Evolutionary conservation across 345 rosid species (phyloP), one percentile per base, ranked within the genome.

Genomic region (Pistacia vera): DNA sequence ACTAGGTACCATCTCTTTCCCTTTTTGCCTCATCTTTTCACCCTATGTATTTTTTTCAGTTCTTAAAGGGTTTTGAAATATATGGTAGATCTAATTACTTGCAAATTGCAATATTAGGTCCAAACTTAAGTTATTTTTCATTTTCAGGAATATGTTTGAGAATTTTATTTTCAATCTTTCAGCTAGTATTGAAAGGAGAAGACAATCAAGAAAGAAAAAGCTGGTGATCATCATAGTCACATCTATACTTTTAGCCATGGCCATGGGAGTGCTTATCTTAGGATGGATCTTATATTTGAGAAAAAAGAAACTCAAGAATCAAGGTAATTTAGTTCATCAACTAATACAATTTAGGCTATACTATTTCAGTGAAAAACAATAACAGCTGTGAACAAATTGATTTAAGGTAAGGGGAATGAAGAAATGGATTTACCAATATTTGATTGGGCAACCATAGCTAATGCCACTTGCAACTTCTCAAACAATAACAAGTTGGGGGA

Each of bases 401-500:
- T 14, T 38, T 78, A 48, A 77, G 73, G 72, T 57, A 68, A 71
- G 35, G 52, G 74, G 30, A 76, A 79, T 13, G 75, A 74, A 62
- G 85, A 81, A 54, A 22, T 81, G 30, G 86, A 81, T 66, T 66
- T 84, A 22, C 83, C 83, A 4, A 64, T 74, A 28, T 77, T 82
- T 55, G 83, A 87, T 58, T 79, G 79, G 30, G 61, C 33, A 18
- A 61, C 80, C 1, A 68, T 85, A 69, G 68, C 59, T 65, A n/a
- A 57, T 8, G 86, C 86, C 5, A 83, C 86, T 0, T 11, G 75
- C 18, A 76, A 75, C 51, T 86, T 86, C 59, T 75, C 83, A 16
- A 4, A 3, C 4, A 33, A 44, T 5, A 81, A 75, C 30, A 83
- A 77, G 77, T 69, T 86, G 13, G 86, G 89, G 51, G 81, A 81